Evolutionary conservation across 2,329 filamentous ascomycete species (phyloP).

Genomic region (Dactylonectria macrodidyma): DNA sequence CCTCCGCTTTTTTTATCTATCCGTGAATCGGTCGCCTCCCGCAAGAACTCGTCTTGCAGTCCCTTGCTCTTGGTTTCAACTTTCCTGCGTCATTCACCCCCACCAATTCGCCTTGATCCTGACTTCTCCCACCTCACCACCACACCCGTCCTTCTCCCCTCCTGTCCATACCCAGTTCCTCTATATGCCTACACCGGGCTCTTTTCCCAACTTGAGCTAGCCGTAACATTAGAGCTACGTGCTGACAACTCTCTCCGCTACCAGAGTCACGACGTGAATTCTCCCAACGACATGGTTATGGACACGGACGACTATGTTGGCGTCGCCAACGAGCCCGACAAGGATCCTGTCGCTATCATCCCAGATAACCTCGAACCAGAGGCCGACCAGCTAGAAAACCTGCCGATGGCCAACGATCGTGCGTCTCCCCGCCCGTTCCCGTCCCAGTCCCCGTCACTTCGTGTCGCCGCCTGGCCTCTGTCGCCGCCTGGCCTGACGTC

Average conservation of each 20-base stretch:
- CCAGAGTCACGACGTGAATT: constrained; percentile 69
- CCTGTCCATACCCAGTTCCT: constrained; percentile 32
- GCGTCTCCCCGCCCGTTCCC: constrained; percentile 49
- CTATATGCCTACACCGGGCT: constrained; percentile 45
- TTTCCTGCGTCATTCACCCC: constrained; percentile 39
- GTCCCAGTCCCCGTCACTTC: constrained; percentile 8
- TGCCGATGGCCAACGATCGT: constrained; percentile 69
- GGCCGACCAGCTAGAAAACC: constrained; percentile 62
- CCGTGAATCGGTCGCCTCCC: constrained; percentile 8
- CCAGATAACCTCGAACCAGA: constrained; percentile 67
- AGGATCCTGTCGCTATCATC: constrained; percentile 68
- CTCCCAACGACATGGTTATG: constrained; percentile 70
- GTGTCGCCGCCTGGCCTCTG: constrained; percentile 6
- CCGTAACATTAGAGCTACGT: constrained; percentile 33
- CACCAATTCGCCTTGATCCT: constrained; percentile 30
- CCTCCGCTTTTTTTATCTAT: constrained; percentile 14
- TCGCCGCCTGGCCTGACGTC: constrained; percentile 19
- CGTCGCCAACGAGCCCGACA: constrained; percentile 63
- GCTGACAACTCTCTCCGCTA: constrained; percentile 45
- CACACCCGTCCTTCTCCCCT: constrained; percentile 34
- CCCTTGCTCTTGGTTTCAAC: constrained; percentile 5
- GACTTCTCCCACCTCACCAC: constrained; percentile 24
- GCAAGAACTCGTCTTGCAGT: neutral
- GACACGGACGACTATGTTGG: constrained; percentile 70
- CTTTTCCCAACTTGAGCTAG: constrained; percentile 35